A percentile compares a stretch with the other conserved stretches of the same genome.
These are phyloP conservation scores for Forsythia viridissima DNA, from an alignment of 257 asterid genomes.

Conservation along the genomic window DNA sequence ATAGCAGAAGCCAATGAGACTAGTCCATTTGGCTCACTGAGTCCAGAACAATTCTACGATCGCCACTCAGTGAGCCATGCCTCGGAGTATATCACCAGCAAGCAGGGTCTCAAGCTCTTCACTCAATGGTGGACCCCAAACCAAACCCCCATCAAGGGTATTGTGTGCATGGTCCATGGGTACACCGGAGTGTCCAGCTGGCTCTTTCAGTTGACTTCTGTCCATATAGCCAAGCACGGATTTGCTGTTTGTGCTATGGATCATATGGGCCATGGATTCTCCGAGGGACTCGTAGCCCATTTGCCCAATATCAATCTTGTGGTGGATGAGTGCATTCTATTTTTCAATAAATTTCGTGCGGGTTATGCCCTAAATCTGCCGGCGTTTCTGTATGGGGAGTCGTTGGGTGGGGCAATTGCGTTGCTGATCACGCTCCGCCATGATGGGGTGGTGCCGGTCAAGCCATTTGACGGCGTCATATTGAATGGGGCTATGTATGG, in stretches of 20 bases:
- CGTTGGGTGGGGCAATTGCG: slow-evolving; percentile 91
- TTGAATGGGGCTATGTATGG: slow-evolving; percentile 98
- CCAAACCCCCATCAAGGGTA: slow-evolving; percentile 48
- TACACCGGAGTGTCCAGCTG: slow-evolving; percentile 96
- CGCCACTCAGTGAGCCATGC: slow-evolving; percentile 71
- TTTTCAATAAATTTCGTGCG: slow-evolving; percentile 59
- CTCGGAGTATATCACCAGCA: slow-evolving; percentile 69
- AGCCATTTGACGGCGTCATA: slow-evolving; percentile 73
- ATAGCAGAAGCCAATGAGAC: slow-evolving; percentile 69
- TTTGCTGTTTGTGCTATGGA: slow-evolving; percentile 97
- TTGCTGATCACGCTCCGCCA: slow-evolving; percentile 71
- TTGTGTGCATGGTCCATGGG: slow-evolving; percentile 85
- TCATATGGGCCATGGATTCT: slow-evolving; percentile 93
- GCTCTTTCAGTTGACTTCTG: slow-evolving; percentile 90
- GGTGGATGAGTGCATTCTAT: slow-evolving; percentile 70
- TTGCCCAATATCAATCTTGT: slow-evolving; percentile 72
- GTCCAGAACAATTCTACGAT: slow-evolving; percentile 67
- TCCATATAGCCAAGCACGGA: slow-evolving; percentile 63
- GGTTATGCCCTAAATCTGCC: slow-evolving; percentile 48
- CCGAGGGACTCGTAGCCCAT: slow-evolving; percentile 83
- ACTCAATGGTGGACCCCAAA: slow-evolving; percentile 91
- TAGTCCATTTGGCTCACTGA: slow-evolving; percentile 72
- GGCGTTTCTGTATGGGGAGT: slow-evolving; percentile 75
- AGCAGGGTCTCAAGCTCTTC: slow-evolving; percentile 74
- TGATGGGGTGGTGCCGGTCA: slow-evolving; percentile 49